A percentile compares a stretch with the other conserved stretches of the same genome.
Conservation (phyloP, 1,284 basidiomycete species). For the Pyrrhoderma lamaoense region DNA sequence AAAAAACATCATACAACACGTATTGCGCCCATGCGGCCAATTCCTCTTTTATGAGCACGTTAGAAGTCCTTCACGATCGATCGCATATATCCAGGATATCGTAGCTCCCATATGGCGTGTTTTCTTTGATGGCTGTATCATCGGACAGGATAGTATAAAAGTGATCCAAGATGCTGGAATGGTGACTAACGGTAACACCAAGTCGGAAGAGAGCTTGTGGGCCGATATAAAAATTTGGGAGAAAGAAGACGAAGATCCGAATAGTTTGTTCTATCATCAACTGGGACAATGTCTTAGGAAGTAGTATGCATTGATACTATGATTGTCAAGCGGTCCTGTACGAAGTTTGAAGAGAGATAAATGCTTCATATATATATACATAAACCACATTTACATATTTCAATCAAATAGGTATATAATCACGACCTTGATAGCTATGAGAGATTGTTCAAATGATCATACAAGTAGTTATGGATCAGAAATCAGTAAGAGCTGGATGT, state of each 20-base stretch:
- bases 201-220: slow-evolving; percentile 9
- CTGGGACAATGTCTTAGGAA: slow-evolving; percentile 15
- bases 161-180: slow-evolving; percentile 13
- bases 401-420: no score
- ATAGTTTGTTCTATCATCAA: slow-evolving; percentile 17
- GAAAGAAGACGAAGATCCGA: slow-evolving; percentile 11
- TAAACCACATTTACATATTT: no score
- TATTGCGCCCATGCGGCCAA: slow-evolving; percentile 50
- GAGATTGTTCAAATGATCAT: no score
- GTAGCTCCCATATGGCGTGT: slow-evolving; percentile 61
- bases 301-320: no score
- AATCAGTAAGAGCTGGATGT: not conserved
- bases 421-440: no score
- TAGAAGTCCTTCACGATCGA: slow-evolving; percentile 37
- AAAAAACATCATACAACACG: slow-evolving; percentile 34
- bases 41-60: slow-evolving; percentile 64
- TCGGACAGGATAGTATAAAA: slow-evolving; percentile 15
- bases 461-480: no score
- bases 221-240: slow-evolving; percentile 15
- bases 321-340: no score
- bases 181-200: no score
- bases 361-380: no score
- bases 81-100: slow-evolving; percentile 59
- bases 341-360: no score
- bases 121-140: slow-evolving; percentile 49